Base-by-base conservation (phyloP, 2,329 filamentous ascomycete genomes). In the Ceratocystis variospora region DNA sequence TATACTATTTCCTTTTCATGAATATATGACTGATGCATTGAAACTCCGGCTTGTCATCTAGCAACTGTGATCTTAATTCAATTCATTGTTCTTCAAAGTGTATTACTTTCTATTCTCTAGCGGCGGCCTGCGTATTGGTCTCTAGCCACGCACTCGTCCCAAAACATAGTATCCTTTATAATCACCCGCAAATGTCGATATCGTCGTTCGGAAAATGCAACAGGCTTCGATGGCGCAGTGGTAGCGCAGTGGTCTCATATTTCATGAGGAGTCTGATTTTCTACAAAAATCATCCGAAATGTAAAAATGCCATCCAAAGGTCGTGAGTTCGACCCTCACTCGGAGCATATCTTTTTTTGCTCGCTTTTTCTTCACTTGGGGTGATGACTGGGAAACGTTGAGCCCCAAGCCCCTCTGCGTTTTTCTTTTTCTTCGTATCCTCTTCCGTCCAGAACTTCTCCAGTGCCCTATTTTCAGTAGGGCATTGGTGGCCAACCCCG, bases 251-350 rank as follows among this genome's bases (percentile, higher is more conserved):
- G 65, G 65, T 66, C 65, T 66, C 65, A 66, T 66, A 66, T 10
- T 63, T 66, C 50, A 61, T 66, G 65, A 66, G 65, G 65, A 63
- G 61, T 61, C 48, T 66, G 61, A 63, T 59, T 61, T 61, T 46
- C 8, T 22, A 33, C 1, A 25, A 37, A 10, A 53, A 12, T 53
- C 48, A 5, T 53, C 48, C 48, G 5, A 25, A 53, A 12, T 53
- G 48, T 53, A 53, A 66, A 57, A 61, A 64, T 67, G 62, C 66
- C 61, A 69, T 69, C 68, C 66, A 67, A 69, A 69, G 68, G 66
- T 69, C 68, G 66, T 68, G 68, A 68, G 68, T 69, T 69, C 68
- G 68, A 69, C 66, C 68, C 68, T 69, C 66, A 68, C 66, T 67
- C 63, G 66, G 68, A 67, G 64, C 68, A 69, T 15, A 3, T 19